Percentiles rank a stretch among this genome's conserved stretches.
These are phyloP conservation scores for Xylariaceae sp. DNA, from an alignment of 2,329 filamentous ascomycete species.

Conservation along the genomic window DNA sequence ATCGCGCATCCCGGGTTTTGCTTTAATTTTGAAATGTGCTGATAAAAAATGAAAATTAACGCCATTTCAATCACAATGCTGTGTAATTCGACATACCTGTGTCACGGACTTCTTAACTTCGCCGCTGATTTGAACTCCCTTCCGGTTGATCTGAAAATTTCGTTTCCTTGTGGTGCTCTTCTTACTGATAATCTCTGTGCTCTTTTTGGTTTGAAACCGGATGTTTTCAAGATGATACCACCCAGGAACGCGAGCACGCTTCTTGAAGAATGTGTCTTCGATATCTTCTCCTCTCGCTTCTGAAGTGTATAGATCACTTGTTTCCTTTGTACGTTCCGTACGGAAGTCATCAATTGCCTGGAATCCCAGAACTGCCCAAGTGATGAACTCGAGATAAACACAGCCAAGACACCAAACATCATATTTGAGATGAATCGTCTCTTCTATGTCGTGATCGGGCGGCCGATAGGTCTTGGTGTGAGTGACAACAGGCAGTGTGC, in stretches of 20 bases:
- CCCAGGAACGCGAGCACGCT: background rate
- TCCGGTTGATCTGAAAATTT: background rate
- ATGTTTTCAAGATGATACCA: background rate
- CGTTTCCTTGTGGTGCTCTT: background rate
- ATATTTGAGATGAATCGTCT: background rate
- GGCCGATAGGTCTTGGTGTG: conserved; percentile 16
- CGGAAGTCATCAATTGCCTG: background rate
- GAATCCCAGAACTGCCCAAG: conserved; percentile 12
- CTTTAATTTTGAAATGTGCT: background rate
- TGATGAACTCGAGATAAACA: conserved; percentile 22
- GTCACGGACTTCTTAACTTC: background rate
- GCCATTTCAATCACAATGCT: background rate
- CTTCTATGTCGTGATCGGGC: conserved; percentile 10
- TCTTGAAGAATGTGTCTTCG: conserved; percentile 13
- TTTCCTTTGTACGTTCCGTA: background rate
- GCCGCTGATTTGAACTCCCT: background rate
- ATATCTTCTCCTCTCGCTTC: background rate
- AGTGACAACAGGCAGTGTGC: background rate
- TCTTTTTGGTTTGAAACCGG: background rate
- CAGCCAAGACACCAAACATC: conserved; percentile 25
- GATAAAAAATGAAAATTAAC: background rate
- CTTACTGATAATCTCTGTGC: background rate
- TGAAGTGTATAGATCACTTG: background rate
- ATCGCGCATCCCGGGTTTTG: background rate
- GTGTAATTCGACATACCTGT: background rate